These are phyloP conservation scores for Boletus subparvulus DNA, from an alignment of 768 basidiomycete genomes.

Conservation along the genomic window DNA sequence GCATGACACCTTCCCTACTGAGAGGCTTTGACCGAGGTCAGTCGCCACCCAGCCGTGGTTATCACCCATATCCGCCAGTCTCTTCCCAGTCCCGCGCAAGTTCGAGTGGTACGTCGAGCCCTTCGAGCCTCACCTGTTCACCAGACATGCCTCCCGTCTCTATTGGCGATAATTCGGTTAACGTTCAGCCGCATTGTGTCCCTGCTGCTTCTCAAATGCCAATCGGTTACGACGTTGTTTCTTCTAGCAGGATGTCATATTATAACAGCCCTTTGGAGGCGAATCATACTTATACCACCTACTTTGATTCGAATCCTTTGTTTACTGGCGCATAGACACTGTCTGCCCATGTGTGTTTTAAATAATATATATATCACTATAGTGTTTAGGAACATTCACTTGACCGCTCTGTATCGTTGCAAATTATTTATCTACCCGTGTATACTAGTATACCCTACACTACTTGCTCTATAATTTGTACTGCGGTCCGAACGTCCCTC, in stretches of 20 bases:
- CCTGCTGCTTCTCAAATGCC: constrained; percentile 17
- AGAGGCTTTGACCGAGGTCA: constrained; percentile 51
- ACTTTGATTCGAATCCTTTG: constrained; percentile 25
- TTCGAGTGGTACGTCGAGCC: constrained; percentile 31
- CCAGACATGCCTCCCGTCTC: constrained; percentile 29
- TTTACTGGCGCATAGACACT: constrained; percentile 24
- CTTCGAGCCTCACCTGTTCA: constrained; percentile 28
- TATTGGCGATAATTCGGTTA: constrained; percentile 11
- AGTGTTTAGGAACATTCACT: constrained; percentile 17
- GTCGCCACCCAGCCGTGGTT: constrained; percentile 48
- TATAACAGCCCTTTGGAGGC: constrained; percentile 27
- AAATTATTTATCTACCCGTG: constrained; percentile 23
- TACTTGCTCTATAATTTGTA: constrained; percentile 8
- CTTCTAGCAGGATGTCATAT: constrained; percentile 27
- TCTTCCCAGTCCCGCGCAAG: constrained; percentile 31
- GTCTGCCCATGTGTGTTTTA: neutral
- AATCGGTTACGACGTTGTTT: constrained; percentile 24
- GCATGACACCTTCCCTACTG: constrained; percentile 69
- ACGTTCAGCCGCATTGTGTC: constrained; percentile 24
- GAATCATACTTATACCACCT: constrained; percentile 19
- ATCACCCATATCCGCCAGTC: constrained; percentile 52
- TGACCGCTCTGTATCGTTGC: constrained; percentile 27
- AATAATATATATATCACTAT: constrained; percentile 23
- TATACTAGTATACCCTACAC: constrained; percentile 17
- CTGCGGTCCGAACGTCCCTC: constrained; percentile 13